These are phyloP conservation scores for Keqinozyma sinolaborantium DNA, from an alignment of 1,139 yeast species.

Conservation along the genomic window DNA sequence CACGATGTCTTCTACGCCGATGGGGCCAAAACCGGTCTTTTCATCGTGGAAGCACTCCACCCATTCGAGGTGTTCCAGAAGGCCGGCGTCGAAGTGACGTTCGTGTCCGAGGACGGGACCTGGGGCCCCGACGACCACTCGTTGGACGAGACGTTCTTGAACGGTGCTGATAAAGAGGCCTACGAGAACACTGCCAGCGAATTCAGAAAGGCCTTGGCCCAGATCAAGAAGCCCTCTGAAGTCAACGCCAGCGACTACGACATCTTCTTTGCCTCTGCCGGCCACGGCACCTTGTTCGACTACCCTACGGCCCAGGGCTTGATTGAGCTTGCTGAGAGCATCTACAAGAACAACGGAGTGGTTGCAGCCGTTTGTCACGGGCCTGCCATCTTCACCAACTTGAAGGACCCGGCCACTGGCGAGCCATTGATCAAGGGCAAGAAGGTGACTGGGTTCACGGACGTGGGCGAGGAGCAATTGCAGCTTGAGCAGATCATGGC, in stretches of 20 bases:
- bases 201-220: constrained; percentile 29
- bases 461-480: constrained; percentile 46
- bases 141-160: constrained; percentile 30
- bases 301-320: constrained; percentile 50
- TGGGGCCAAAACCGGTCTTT: constrained; percentile 56
- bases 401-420: constrained; percentile 40
- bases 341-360: constrained; percentile 50
- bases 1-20: constrained; percentile 50
- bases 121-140: constrained; percentile 57
- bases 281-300: constrained; percentile 61
- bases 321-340: constrained; percentile 40
- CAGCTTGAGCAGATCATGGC: constrained; percentile 32
- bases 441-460: constrained; percentile 59
- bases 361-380: constrained; percentile 69
- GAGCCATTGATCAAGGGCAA: constrained; percentile 47
- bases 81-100: constrained; percentile 48
- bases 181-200: constrained; percentile 36
- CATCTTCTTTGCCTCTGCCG: constrained; percentile 60
- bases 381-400: constrained; percentile 49
- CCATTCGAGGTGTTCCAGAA: constrained; percentile 47
- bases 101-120: constrained; percentile 57
- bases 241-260: constrained; percentile 46
- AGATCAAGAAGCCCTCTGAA: constrained; percentile 41
- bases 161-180: constrained; percentile 38
- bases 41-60: constrained; percentile 53